phyloP scores from a whole-genome alignment of 768 basidiomycete species.

The Russula griseocarnosa region DNA sequence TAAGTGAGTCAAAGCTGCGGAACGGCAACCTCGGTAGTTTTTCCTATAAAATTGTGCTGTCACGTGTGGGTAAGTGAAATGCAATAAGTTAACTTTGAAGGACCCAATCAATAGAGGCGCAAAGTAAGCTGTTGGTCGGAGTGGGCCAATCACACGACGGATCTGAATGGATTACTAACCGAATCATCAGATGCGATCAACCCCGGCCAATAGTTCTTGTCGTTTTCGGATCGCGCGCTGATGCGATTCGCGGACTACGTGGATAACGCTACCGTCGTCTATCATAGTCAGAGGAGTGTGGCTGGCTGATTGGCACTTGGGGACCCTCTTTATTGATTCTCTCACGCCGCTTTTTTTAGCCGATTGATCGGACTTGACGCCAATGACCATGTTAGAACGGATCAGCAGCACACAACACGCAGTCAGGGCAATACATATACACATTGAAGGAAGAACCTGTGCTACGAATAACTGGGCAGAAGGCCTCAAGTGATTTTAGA shows the following conservation, averaged over 20 bases:
- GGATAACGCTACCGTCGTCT: neutral
- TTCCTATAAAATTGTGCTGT: neutral
- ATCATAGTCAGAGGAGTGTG: neutral
- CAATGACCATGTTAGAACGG: neutral
- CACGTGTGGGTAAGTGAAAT: neutral
- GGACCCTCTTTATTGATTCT: neutral
- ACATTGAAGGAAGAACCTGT: neutral
- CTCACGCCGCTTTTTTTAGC: neutral
- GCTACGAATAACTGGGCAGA: slow-evolving; percentile 24
- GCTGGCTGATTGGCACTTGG: neutral
- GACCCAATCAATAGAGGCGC: neutral
- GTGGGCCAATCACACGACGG: too few relatives aligned
- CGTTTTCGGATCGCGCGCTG: neutral
- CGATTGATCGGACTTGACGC: neutral
- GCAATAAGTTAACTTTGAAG: neutral
- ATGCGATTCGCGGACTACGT: neutral
- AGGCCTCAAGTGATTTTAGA: slow-evolving; percentile 5
- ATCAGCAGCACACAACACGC: neutral
- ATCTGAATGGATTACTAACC: neutral
- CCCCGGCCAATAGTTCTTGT: neutral
- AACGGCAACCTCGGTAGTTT: neutral
- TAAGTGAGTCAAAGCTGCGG: neutral
- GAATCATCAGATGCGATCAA: neutral
- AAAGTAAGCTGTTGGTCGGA: neutral
- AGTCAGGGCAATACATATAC: slow-evolving; percentile 10